Conservation (phyloP, 495 filamentous ascomycete genomes). For the Neurospora tetrasperma region DNA sequence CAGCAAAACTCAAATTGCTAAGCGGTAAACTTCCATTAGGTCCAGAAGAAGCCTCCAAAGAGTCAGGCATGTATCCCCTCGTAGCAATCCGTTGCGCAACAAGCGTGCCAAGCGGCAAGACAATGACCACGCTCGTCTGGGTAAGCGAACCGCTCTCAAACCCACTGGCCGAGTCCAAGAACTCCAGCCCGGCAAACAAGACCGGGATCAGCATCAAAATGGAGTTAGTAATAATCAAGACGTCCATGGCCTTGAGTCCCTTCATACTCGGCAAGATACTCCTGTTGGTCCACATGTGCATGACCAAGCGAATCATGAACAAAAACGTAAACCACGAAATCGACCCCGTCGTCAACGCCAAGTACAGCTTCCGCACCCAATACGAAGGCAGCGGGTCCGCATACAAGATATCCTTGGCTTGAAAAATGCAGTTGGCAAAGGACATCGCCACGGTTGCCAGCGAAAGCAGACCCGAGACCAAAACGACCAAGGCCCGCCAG, state of each 20-base stretch:
- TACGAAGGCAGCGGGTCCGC: not conserved
- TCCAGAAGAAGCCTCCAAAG: not conserved
- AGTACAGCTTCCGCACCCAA: conserved; percentile 43
- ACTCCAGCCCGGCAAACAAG: conserved; percentile 60
- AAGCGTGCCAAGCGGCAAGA: conserved; percentile 70
- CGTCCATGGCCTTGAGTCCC: conserved; percentile 26
- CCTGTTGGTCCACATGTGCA: conserved; percentile 26
- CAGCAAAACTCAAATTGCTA: not conserved
- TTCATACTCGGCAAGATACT: conserved; percentile 20
- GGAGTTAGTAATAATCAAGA: conserved; percentile 29
- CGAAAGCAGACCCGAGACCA: conserved; percentile 42
- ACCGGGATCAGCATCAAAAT: conserved; percentile 63
- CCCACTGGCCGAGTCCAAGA: conserved; percentile 13
- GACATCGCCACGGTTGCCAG: conserved; percentile 50
- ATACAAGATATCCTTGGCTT: conserved; percentile 41
- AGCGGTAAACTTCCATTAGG: not conserved
- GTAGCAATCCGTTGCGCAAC: conserved; percentile 49
- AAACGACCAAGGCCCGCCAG: conserved; percentile 33
- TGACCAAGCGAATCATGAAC: conserved; percentile 61
- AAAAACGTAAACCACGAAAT: conserved; percentile 68
- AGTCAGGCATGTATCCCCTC: not conserved
- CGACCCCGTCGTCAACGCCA: conserved; percentile 48
- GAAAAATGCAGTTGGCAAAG: conserved; percentile 46
- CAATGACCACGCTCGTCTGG: conserved; percentile 58
- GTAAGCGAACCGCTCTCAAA: conserved; percentile 52